Evolutionary conservation across 2,329 filamentous ascomycete genomes (phyloP), one percentile per base, ranked within the genome.

Genomic region (Aspergillus costaricaensis): DNA sequence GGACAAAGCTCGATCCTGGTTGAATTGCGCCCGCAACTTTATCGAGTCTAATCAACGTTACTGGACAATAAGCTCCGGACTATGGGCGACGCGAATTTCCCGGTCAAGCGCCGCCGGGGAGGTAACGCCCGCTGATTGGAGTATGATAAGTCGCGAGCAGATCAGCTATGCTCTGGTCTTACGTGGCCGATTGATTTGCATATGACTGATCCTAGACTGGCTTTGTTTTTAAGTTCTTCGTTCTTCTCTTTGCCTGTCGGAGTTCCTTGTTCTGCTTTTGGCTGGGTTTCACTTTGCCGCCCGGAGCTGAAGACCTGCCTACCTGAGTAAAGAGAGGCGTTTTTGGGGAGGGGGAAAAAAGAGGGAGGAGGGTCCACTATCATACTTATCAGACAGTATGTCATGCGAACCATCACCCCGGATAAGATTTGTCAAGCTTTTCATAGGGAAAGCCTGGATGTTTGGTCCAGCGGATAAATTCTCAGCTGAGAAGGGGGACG

Each of bases 1-100:
- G 59, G 57, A 57, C 57, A 62, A 60, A 62, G 62, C 62, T 64
- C 60, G 55, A 62, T 62, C 62, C 61, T 63, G 47, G 47, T 32
- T 44, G 47, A 30, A 50, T 56, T 57, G 57, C 60, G 57, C 54
- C 57, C 57, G 57, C 55, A 64, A 64, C 62, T 64, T 64, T 64
- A 64, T 64, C 62, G 59, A 50, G 47, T 48, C 19, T n/a, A 36
- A 44, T 49, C 25, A 59, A 58, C 32, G 27, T 59, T 44, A 64
- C 62, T 64, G 62, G 62, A 56, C 57, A 56, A 64, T 64, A 64
- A 64, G 44, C 44, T 59, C 57, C 62, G 57, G 55, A 39, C 23
- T 60, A 39, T 57, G 44, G 25, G n/a, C 10, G 44, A 36, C 14
- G 27, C 43, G 23, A 30, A 58, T 43, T 50, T 50, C 25, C 47